Evolutionary conservation across 2,329 filamentous ascomycete species (phyloP), one percentile per base, ranked within the genome.

Genomic region (Amesomyces nigricolor): DNA sequence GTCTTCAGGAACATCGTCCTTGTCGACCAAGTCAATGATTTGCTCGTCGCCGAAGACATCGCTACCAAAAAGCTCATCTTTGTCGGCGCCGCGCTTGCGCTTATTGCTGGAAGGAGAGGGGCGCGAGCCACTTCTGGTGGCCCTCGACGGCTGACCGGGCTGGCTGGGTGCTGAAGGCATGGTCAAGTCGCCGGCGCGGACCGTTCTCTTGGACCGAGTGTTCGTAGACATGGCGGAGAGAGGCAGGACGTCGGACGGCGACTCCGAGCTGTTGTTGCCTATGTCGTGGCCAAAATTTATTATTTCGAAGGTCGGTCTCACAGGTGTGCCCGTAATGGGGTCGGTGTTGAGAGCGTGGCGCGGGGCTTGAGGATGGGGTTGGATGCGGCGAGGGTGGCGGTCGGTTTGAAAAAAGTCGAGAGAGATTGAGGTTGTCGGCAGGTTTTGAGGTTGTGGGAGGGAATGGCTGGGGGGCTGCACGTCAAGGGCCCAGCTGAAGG

Each of bases 11-110:
- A 77, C 69, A 38, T 75, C 73, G 10, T 73, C 74, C 5, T 70
- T 69, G 57, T 75, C 73, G 2, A 70, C 71, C 8, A 78, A 62
- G 61, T 78, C 74, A 43, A 74, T 69, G 8, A 70, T 61, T 3
- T 58, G 49, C 6, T 58, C 59, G 7, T 49, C 56, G 6, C 16
- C 44, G 5, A 57, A 52, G 4, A 14, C 17, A 14, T 71, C 66
- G 16, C 66, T 66, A 26, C 56, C 55, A 29, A 70, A 67, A 5
- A 63, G 55, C 29, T 65, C 64, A 13, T 58, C 58, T 35, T 57
- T 51, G 42, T 67, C 60, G 14, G 47, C 43, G 9, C 53, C 51
- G 10, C 55, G 56, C 29, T 62, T 65, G 46, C 59, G 56, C 51
- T 62, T 64, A 13, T 30, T 43, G 5, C 32, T 37, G 2, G 53